Base-by-base conservation (phyloP, 345 rosid species). In the Pseudoturritis turrita region DNA sequence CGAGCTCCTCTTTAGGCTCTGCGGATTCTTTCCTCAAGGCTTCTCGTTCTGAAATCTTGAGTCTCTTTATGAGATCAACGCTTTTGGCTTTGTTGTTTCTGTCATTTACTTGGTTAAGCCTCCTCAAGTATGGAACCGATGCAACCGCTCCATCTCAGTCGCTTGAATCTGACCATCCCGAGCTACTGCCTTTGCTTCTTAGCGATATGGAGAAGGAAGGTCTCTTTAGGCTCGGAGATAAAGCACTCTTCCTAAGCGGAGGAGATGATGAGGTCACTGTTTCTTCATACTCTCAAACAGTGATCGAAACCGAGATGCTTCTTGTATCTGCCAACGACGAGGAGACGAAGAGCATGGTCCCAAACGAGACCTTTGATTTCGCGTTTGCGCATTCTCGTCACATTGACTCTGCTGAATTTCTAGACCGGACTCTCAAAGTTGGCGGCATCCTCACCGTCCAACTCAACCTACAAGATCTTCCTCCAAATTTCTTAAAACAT, bases 171-270 rank as follows among this genome's bases (percentile, higher is more conserved):
- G 46, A 45, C 40, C 68, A 72, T 56, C 35, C 70, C 12, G 75
- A 73, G 13, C 4, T 36, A 31, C 57, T 83, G 23, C 77, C 88
- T n/a, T 63, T 65, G 50, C 73, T 92, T 45, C 81, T 83, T 21
- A 78, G 25, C 3, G 90, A 88, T 73, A 71, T 86, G 46, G 79
- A 76, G 47, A 89, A 81, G 31, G 88, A 89, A 83, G 89, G 92
- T 61, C 76, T 89, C 5, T 31, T 80, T 12, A 81, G 62, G 70
- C 3, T 28, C 0, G 84, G 87, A 10, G 76, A 80, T n/a, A 84
- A 71, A 65, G 82, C 81, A 21, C 69, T 85, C 26, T 62, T 92
- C 41, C 19, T 86, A 0, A 71, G 77, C 22, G 68, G 77, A 47
- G 77, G 72, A 19, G 77, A 76, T 39, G 81, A 65, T 10, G 68